Base-by-base conservation (phyloP, 2,329 filamentous ascomycete genomes). In the Pseudocercospora ulei region DNA sequence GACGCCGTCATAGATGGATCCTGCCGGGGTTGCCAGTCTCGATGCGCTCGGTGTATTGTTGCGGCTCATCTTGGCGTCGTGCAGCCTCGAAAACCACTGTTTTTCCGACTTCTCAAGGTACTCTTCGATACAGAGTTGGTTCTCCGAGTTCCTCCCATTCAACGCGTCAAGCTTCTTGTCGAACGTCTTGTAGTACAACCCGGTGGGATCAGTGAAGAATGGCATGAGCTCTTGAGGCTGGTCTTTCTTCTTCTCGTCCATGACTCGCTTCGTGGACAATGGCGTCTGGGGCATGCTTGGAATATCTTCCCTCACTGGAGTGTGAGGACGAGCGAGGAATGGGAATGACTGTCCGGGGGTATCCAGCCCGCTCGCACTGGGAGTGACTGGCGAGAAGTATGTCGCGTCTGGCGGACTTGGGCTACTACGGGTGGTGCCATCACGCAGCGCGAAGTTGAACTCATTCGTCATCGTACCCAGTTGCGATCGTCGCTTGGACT, bases 211-310 rank as follows among this genome's bases (percentile, higher is more conserved):
- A 4, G 72, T 79, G 61, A 81, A 81, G 61, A 75, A 76, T 2
- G 76, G 76, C 48, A 77, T 75, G 0, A 80, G 73, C 39, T 78
- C 75, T 53, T 80, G 76, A 9, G 79, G 66, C 44, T 73, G 70
- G 51, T 77, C 70, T 37, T 70, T 71, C 54, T 76, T 75, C 53
- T 76, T 75, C 41, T 73, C 73, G 11, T 75, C 72, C 16, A 78
- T 66, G 18, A 80, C 67, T 2, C 66, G 66, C 37, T 74, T 64
- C 3, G 76, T 63, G 17, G 71, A 75, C 16, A 78, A 62, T 5
- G 54, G 55, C 1, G 51, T 55, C 34, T 54, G 52, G 3, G 53
- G 48, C 12, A 50, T 41, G 29, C 47, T 51, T 7, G 49, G 49
- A 5, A 39, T 34, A 23, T 51, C 48, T 4, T 47, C 44, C 16